Evolutionary conservation across 371 early-diverging fungal genomes (phyloP).

Genomic region (Mucor velutinosus): DNA sequence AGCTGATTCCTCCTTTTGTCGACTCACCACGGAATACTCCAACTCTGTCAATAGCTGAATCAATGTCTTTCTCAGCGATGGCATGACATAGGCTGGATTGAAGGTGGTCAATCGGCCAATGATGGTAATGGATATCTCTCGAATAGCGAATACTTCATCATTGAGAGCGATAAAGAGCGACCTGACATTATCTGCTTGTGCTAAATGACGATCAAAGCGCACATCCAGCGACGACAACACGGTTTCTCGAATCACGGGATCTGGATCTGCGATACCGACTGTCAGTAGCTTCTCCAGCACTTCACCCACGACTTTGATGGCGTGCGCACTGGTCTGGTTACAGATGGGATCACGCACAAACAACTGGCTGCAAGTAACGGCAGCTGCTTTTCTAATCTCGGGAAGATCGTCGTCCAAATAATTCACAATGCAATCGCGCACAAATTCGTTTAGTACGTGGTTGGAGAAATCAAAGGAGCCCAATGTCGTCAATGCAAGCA

Average conservation of each 20-base stretch:
- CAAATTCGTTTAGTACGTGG: slow-evolving; percentile 89
- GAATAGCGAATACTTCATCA: slow-evolving; percentile 91
- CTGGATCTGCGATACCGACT: slow-evolving; percentile 92
- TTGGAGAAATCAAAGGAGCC: slow-evolving; percentile 86
- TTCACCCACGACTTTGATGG: slow-evolving; percentile 87
- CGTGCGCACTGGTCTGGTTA: slow-evolving; percentile 80
- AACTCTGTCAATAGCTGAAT: slow-evolving; percentile 92
- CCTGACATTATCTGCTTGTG: slow-evolving; percentile 90
- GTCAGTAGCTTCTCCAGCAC: slow-evolving; percentile 86
- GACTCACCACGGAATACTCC: slow-evolving; percentile 83
- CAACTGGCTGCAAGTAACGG: slow-evolving; percentile 86
- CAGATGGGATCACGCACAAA: slow-evolving; percentile 77
- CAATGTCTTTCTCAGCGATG: slow-evolving; percentile 84
- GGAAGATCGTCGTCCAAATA: slow-evolving; percentile 87
- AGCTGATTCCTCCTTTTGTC: slow-evolving; percentile 91
- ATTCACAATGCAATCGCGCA: slow-evolving; percentile 82
- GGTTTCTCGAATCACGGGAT: slow-evolving; percentile 78
- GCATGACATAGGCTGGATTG: slow-evolving; percentile 94
- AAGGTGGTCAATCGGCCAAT: slow-evolving; percentile 86
- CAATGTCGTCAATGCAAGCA: slow-evolving; percentile 86
- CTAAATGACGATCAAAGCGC: slow-evolving; percentile 87
- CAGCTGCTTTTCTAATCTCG: slow-evolving; percentile 87
- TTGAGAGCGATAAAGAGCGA: slow-evolving; percentile 89
- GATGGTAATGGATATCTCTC: slow-evolving; percentile 82
- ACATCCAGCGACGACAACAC: slow-evolving; percentile 81